Conservation (phyloP, 441 rosid genomes). For the Rhodomyrtus psidioides region DNA sequence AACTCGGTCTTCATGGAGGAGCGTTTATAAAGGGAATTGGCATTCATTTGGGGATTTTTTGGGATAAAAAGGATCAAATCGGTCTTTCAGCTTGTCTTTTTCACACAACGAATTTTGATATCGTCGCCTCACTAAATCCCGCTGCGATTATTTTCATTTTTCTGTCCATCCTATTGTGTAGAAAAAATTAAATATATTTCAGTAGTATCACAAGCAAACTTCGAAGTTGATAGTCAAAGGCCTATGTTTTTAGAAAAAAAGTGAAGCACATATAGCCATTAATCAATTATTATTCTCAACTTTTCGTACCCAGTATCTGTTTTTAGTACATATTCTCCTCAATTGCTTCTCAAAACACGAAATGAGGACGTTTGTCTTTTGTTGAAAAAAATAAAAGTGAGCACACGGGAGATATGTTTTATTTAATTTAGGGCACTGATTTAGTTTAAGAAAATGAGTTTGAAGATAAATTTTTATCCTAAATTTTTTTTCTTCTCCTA, state of each 20-base stretch:
- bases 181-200: not conserved
- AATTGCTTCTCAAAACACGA: not conserved
- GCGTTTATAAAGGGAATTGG: not conserved
- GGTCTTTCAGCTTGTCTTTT: not conserved
- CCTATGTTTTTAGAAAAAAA: not conserved
- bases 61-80: not conserved
- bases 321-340: not conserved
- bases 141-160: no score
- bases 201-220: not conserved
- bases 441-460: not conserved
- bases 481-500: not conserved
- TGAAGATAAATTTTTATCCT: not conserved
- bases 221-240: not conserved
- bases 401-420: not conserved
- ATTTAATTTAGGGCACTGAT: not conserved
- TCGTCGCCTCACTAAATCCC: not conserved
- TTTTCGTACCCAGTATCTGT: not conserved
- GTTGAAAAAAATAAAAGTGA: not conserved
- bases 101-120: not conserved
- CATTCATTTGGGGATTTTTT: not conserved
- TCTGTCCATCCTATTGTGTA: not conserved
- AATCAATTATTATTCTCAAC: not conserved
- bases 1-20: not conserved
- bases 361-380: not conserved
- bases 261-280: not conserved